Evolutionary conservation across 208 protist species (phyloP).

Genomic region (Wallacemonas sp.): DNA sequence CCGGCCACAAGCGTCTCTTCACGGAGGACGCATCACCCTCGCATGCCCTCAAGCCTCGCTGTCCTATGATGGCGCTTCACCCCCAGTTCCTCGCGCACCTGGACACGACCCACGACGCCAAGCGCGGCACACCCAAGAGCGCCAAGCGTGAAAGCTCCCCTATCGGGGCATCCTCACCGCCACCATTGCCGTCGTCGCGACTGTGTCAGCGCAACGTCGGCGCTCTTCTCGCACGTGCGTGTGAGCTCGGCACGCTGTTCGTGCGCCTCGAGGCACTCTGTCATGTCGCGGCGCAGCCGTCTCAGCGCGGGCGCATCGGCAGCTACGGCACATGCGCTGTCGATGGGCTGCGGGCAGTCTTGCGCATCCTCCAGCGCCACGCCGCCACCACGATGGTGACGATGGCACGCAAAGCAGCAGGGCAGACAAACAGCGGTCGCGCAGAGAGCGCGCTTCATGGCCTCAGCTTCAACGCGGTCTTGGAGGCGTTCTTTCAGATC

Average conservation of each 20-base stretch:
- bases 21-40: neutral
- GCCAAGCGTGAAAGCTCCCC: neutral
- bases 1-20: neutral
- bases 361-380: constrained; percentile 48
- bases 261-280: constrained; percentile 61
- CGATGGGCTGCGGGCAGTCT: constrained; percentile 38
- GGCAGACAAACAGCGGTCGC: neutral
- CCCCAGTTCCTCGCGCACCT: constrained; percentile 2
- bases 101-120: too few relatives aligned
- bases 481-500: constrained; percentile 22
- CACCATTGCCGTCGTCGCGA: neutral
- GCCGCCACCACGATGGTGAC: constrained; percentile 19
- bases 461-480: neutral
- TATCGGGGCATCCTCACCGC: neutral
- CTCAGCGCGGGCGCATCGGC: constrained; percentile 53
- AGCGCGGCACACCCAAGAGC: neutral
- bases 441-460: neutral
- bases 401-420: neutral
- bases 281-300: constrained; percentile 32
- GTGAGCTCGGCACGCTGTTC: constrained; percentile 68
- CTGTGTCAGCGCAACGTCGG: constrained; percentile 31
- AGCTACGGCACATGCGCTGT: constrained; percentile 75
- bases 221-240: constrained; percentile 68
- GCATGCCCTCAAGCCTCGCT: too few relatives aligned
- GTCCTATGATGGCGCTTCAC: constrained; percentile 2